Base-by-base conservation (phyloP, 106 monocot genomes). In the Acorus gramineus region DNA sequence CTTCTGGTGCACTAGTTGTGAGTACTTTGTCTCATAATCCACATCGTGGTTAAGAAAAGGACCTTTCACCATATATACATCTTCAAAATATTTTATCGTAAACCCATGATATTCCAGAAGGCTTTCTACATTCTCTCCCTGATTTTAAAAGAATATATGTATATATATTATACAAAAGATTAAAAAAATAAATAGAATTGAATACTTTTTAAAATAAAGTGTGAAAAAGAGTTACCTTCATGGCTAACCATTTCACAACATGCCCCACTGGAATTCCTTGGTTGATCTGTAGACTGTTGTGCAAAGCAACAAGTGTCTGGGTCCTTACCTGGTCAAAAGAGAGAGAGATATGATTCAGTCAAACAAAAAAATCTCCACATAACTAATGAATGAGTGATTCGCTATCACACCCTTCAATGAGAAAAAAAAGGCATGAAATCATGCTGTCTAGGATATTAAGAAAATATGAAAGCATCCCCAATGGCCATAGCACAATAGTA, bases 251-350 rank as follows among this genome's bases (percentile, higher is more conserved):
- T 65, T 77, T 78, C 45, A 81, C 83, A 75, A 86, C 73, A 47
- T 81, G 77, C 43, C 64, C 47, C 71, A 98, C 60, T 7, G 98
- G 98, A 63, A 98, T 92, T 57, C 98, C 98, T 80, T 98, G 92
- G 69, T 83, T 88, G 69, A 72, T 92, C 76, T 91, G 92, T 63
- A 98, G 79, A 61, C 91, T 74, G 63, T 81, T 79, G 61, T 98
- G 91, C 48, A 98, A 61, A 61, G 91, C 83, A 77, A 85, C 85
- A 72, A 98, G 83, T 8, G 98, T 91, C 62, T 85, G 85, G 44
- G 77, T 92, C 69, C 98, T 78, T 61, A 92, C 44, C 98, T 98
- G 88, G 5, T 65, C 14, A 57, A 57, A 66, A 63, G 11, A 61
- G 10, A 61, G 10, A 5, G 0, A 46, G 28, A 28, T 28, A 28